These are phyloP conservation scores for Cercospora brassicicola DNA, from an alignment of 2,329 filamentous ascomycete species.

Conservation along the genomic window DNA sequence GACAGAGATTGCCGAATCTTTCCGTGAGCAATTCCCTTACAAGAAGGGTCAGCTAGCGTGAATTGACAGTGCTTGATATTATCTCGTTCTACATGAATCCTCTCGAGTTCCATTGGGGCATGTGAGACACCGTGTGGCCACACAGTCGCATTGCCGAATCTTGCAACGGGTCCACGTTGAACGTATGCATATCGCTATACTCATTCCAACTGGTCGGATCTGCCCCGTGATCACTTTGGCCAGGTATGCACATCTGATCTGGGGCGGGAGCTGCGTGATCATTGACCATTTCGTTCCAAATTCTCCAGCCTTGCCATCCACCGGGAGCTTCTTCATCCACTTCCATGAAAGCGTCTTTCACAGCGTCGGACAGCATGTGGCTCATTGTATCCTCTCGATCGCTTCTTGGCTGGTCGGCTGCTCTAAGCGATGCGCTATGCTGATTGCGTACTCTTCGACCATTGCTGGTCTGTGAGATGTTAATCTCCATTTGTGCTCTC, in stretches of 20 bases:
- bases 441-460: background rate
- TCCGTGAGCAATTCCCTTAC: constrained; percentile 52
- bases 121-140: background rate
- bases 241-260: background rate
- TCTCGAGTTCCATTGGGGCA: background rate
- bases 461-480: background rate
- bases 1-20: constrained; percentile 55
- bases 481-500: background rate
- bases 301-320: background rate
- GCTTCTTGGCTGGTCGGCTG: background rate
- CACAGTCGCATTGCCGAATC: background rate
- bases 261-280: background rate
- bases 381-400: background rate
- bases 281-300: background rate
- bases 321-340: background rate
- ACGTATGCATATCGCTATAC: background rate
- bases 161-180: background rate
- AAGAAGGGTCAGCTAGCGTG: constrained; percentile 34
- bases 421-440: background rate
- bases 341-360: background rate
- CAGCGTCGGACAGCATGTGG: background rate
- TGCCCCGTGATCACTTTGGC: background rate
- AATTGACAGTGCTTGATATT: background rate
- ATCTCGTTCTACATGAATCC: background rate
- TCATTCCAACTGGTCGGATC: background rate